phyloP scores from a whole-genome alignment of 2,329 filamentous ascomycete genomes.

The Paraconiothyrium brasiliense region DNA sequence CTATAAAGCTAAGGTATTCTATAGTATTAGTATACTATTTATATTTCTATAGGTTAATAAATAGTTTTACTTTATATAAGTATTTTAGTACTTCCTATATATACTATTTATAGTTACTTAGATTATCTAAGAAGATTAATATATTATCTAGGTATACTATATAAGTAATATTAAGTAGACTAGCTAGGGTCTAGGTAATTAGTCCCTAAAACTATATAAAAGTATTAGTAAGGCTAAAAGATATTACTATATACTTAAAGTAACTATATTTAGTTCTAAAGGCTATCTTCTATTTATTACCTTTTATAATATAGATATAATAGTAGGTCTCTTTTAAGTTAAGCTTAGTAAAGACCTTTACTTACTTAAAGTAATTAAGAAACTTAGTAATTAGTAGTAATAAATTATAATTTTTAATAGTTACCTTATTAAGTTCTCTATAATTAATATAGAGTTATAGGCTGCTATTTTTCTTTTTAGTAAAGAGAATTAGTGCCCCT shows the following conservation, averaged over 20 bases:
- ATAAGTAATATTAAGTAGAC: too few species aligned
- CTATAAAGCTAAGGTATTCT: neutral
- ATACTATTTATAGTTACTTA: neutral
- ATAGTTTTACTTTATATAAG: neutral
- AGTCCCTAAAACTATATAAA: slow-evolving; percentile 10
- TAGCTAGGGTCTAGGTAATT: too few species aligned
- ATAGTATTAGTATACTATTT: neutral
- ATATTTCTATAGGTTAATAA: neutral
- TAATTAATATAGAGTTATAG: neutral
- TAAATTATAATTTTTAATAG: neutral
- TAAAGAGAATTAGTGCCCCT: too few species aligned
- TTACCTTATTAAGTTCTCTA: neutral
- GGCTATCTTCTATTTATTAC: slow-evolving; percentile 17
- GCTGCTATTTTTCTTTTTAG: too few species aligned
- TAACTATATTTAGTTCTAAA: slow-evolving; percentile 15
- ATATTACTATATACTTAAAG: slow-evolving; percentile 26
- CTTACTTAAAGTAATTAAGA: neutral
- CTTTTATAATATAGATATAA: neutral
- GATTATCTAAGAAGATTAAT: neutral
- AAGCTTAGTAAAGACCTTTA: neutral
- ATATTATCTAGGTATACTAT: neutral
- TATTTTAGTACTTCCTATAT: neutral
- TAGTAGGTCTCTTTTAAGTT: neutral
- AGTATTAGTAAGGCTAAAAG: slow-evolving; percentile 25
- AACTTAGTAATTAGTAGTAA: neutral